phyloP scores from a whole-genome alignment of 2,329 filamentous ascomycete genomes.

The Lomentospora prolificans region DNA sequence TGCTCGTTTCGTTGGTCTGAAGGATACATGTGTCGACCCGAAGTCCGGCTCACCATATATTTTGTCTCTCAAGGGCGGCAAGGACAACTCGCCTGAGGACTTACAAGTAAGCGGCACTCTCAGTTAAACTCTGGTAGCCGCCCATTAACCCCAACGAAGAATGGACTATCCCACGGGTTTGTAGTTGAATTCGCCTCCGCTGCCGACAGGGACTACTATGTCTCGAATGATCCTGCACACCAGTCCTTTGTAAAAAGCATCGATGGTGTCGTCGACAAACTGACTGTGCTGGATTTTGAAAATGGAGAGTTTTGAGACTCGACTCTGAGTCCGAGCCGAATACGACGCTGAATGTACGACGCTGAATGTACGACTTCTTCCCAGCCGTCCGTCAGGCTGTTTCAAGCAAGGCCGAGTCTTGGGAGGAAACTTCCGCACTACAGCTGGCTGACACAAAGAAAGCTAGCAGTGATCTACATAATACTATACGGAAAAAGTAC shows the following conservation, averaged over 20 bases:
- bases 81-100: conserved; percentile 51
- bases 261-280: conserved; percentile 34
- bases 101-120: conserved; percentile 41
- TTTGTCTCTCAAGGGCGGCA: conserved; percentile 44
- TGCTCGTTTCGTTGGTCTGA: conserved; percentile 34
- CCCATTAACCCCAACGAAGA: too few relatives aligned
- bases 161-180: conserved; percentile 55
- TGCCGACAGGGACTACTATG: conserved; percentile 56
- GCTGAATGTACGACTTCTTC: too few relatives aligned
- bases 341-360: too few relatives aligned
- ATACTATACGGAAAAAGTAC: too few relatives aligned
- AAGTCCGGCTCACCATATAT: conserved; percentile 48
- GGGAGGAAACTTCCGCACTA: too few relatives aligned
- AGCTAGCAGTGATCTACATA: too few relatives aligned
- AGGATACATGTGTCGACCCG: conserved; percentile 52
- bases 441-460: too few relatives aligned
- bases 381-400: too few relatives aligned
- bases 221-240: conserved; percentile 52
- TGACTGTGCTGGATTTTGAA: conserved; percentile 47
- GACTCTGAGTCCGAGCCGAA: background rate
- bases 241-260: conserved; percentile 42
- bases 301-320: background rate
- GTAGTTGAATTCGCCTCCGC: conserved; percentile 53
- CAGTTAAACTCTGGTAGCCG: background rate
- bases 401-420: too few relatives aligned